Evolutionary conservation across 2,329 filamentous ascomycete genomes (phyloP), one percentile per base, ranked within the genome.

Genomic region (Fusarium haematococcum): DNA sequence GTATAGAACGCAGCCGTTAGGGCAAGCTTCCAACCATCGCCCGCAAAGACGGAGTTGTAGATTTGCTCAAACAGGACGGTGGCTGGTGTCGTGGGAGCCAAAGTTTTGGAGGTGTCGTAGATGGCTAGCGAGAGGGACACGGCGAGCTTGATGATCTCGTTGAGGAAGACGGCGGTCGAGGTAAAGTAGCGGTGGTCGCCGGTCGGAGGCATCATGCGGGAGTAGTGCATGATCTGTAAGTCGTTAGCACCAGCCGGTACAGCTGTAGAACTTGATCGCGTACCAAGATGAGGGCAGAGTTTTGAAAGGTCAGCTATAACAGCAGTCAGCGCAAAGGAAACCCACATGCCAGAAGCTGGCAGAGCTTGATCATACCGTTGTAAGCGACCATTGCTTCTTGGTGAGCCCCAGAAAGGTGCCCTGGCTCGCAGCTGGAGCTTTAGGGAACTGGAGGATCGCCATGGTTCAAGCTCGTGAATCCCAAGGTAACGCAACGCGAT

Each of bases 1-100:
- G 96, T 98, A 81, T 98, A 98, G 2, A 98, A 87, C 6, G 91
- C 88, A 5, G 96, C 97, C 0, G 96, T 97, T 48, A 98, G 91
- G 10, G 94, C 95, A 73, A 99, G 85, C 83, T 98, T 98, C 96
- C 96, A 98, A 76, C 95, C 95, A 80, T 98, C 97, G 11, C 93
- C 92, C 0, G 93, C 92, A 80, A 98, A 97, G 18, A 98, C 93
- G 33, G 92, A 91, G 77, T 90, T 91, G 79, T 92, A 93, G 27
- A 98, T 90, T 79, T 95, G 92, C 78, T 92, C 89, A 80, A 97
- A 94, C 20, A 98, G 88, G 2, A 94, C 91, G 0, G 94, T 94
- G 23, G 93, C 93, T 2, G 95, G 93, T 25, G 94, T 94, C 35
- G 94, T 93, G 9, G 95, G 91, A 7, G 95, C 93, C 10, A 95